Evolutionary conservation across 495 filamentous ascomycete genomes (phyloP).

Genomic region (Xylaria sp.): DNA sequence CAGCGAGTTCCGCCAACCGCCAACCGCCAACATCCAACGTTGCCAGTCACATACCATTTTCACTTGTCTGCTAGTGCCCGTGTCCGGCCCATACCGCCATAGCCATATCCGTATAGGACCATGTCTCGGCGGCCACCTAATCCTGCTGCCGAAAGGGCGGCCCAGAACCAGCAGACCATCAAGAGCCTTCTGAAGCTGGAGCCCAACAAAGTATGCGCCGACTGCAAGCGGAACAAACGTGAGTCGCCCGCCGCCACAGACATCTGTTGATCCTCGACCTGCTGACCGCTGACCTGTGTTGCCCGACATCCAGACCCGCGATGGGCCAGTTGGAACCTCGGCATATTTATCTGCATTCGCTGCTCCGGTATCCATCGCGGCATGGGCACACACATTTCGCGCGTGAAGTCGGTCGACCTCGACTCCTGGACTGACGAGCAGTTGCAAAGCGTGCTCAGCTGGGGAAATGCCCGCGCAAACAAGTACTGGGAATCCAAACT

Average conservation of each 20-base stretch:
- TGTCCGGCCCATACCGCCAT: not conserved
- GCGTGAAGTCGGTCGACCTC: constrained; percentile 96
- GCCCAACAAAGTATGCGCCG: constrained; percentile 92
- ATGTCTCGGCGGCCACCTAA: constrained; percentile 92
- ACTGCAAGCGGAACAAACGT: constrained; percentile 99
- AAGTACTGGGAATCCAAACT: constrained; percentile 99
- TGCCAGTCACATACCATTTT: not conserved
- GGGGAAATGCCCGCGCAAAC: constrained; percentile 95
- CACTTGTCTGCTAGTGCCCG: not conserved
- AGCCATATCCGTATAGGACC: not conserved
- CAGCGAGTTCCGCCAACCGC: too few relatives aligned
- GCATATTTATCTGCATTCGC: constrained; percentile 95
- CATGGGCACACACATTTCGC: constrained; percentile 98
- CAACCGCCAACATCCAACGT: not conserved
- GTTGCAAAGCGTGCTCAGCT: constrained; percentile 85
- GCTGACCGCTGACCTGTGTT: not conserved
- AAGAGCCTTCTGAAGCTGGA: constrained; percentile 93
- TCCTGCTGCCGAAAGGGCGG: constrained; percentile 80
- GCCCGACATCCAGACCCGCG: constrained; percentile 71
- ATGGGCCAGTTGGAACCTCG: constrained; percentile 98
- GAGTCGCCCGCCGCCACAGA: constrained; percentile 43
- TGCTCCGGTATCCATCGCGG: constrained; percentile 98
- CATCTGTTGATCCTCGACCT: not conserved
- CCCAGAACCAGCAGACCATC: constrained; percentile 87
- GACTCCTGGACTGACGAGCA: constrained; percentile 99